Percentiles rank a stretch among this genome's conserved stretches.
Evolutionary conservation across 202 grass and related monocot genomes (phyloP).

Genomic region (Panicum hallii): DNA sequence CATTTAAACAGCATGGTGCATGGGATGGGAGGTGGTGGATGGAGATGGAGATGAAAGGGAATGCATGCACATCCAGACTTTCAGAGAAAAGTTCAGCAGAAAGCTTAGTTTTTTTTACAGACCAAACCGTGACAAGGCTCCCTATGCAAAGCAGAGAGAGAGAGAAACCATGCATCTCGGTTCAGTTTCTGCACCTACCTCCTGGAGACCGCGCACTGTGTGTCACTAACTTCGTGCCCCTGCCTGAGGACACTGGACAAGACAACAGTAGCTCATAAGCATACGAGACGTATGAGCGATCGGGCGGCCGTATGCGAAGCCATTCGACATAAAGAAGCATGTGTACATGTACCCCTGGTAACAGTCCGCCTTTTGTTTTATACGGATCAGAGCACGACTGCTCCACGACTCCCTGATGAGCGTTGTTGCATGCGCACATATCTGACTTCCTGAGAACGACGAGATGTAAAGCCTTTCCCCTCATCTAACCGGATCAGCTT

Average conservation of each 20-base stretch:
- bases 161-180: background rate
- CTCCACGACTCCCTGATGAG: background rate
- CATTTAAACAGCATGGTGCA: conserved; percentile 40
- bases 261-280: conserved; percentile 33
- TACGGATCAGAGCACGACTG: background rate
- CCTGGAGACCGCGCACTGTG: background rate
- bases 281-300: conserved; percentile 16
- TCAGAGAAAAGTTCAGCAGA: background rate
- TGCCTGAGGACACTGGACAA: background rate
- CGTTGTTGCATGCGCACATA: background rate
- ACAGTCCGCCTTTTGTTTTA: conserved; percentile 45
- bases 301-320: background rate
- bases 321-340: conserved; percentile 41
- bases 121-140: background rate
- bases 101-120: background rate
- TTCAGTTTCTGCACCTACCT: conserved; percentile 22
- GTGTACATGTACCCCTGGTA: background rate
- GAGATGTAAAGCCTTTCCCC: background rate
- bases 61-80: too few relatives aligned
- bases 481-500: background rate
- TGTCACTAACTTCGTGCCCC: conserved; percentile 4
- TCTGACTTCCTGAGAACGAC: background rate
- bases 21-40: background rate
- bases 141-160: background rate
- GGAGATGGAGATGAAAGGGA: background rate